Evolutionary conservation across 139 green algal genomes (phyloP).

Genomic region (Astrephomene gubernaculifera): DNA sequence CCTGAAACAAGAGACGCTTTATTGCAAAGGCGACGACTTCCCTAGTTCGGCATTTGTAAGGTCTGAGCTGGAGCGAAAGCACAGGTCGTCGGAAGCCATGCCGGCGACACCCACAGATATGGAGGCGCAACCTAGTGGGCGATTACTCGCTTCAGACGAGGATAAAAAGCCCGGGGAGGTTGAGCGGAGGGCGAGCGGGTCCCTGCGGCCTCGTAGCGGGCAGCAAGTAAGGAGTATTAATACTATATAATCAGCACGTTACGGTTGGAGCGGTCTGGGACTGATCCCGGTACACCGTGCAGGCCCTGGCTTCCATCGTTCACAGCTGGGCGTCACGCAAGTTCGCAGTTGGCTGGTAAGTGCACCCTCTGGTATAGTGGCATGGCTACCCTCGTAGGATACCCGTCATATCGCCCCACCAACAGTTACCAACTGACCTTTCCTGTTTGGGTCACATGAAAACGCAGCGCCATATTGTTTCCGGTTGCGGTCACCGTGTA

Average conservation of each 20-base stretch:
- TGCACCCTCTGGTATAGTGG: too few relatives aligned
- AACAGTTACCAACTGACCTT: too few relatives aligned
- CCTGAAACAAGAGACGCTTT: too few relatives aligned
- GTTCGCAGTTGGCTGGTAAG: constrained; percentile 55
- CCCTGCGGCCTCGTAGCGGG: constrained; percentile 1
- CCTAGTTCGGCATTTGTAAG: too few relatives aligned
- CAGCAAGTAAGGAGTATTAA: background rate
- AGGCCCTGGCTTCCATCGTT: constrained; percentile 17
- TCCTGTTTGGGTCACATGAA: background rate
- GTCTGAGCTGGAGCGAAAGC: background rate
- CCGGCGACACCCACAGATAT: background rate
- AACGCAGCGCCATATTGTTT: constrained; percentile 86
- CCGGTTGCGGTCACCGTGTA: constrained; percentile 90
- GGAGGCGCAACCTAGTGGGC: background rate
- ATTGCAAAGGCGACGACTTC: too few relatives aligned
- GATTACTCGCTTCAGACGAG: background rate
- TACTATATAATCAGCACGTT: background rate
- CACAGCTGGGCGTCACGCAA: constrained; percentile 50
- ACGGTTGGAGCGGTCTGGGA: background rate
- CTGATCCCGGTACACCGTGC: background rate
- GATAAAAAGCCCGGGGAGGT: constrained; percentile 2
- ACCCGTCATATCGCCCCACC: too few relatives aligned
- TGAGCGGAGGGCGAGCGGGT: constrained; percentile 21
- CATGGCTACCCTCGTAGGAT: too few relatives aligned
- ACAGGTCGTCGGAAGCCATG: background rate